Percentiles rank a stretch among this genome's conserved stretches.
phyloP scores from a whole-genome alignment of 139 green algal genomes.

The Chlamydomonas sp. region DNA sequence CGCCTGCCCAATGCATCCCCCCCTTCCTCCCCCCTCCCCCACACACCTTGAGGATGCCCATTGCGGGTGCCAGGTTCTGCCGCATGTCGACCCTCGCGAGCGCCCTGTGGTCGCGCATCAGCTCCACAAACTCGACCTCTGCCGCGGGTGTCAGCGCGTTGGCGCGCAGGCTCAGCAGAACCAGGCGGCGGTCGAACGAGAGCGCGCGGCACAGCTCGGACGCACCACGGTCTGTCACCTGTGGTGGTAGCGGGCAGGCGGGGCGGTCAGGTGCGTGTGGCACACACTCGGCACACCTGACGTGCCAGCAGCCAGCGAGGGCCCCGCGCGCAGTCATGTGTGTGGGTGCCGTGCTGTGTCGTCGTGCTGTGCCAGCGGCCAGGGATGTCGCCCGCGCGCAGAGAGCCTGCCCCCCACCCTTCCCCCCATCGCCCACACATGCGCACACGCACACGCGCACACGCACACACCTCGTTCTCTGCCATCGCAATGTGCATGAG shows the following conservation, averaged over 20 bases:
- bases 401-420: too few relatives aligned
- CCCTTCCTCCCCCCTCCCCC: background rate
- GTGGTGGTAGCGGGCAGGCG: background rate
- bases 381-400: too few relatives aligned
- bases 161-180: constrained; percentile 28
- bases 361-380: too few relatives aligned
- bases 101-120: constrained; percentile 27
- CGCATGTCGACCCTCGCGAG: constrained; percentile 33
- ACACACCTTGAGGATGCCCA: constrained; percentile 22
- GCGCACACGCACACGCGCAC: too few relatives aligned
- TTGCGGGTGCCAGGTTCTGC: constrained; percentile 7
- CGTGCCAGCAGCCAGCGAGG: too few relatives aligned
- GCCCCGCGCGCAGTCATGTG: too few relatives aligned
- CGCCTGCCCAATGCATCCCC: background rate
- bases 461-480: constrained; percentile 18
- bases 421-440: too few relatives aligned
- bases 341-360: too few relatives aligned
- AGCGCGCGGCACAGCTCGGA: constrained; percentile 19
- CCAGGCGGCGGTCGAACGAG: constrained; percentile 28
- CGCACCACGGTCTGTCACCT: constrained; percentile 24
- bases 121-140: constrained; percentile 11
- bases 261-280: background rate
- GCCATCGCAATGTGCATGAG: constrained; percentile 30
- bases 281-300: too few relatives aligned
- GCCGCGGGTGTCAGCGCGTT: constrained; percentile 12